phyloP scores from a whole-genome alignment of 2,329 filamentous ascomycete genomes.

The Botrytis fabae region DNA sequence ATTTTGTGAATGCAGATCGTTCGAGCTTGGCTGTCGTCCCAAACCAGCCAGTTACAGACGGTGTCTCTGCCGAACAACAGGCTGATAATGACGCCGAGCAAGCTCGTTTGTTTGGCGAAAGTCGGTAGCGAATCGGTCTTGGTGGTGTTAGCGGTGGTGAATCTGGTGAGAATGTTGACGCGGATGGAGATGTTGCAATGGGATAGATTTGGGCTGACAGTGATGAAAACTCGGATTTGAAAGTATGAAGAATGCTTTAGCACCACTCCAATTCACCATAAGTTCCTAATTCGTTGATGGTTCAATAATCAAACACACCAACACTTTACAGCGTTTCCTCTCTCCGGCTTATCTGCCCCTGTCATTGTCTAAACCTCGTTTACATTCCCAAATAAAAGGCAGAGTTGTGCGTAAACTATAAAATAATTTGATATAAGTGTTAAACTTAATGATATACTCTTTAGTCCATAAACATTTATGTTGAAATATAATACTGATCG shows the following conservation, averaged over 20 bases:
- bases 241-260: not conserved
- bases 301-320: too few species aligned
- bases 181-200: not conserved
- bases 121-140: not conserved
- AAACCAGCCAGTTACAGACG: not conserved
- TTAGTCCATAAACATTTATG: not conserved
- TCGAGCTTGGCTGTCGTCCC: not conserved
- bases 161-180: not conserved
- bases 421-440: not conserved
- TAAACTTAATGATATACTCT: not conserved
- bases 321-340: too few species aligned
- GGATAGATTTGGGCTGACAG: not conserved
- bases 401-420: too few species aligned
- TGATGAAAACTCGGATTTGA: not conserved
- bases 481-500: not conserved
- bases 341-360: too few species aligned
- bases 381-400: too few species aligned
- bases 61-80: accelerated
- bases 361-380: too few species aligned
- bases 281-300: not conserved
- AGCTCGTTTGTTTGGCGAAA: not conserved
- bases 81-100: not conserved
- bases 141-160: not conserved
- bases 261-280: not conserved
- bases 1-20: not conserved